Base-by-base conservation (phyloP, 257 asterid species). In the Pogostemon cablin region DNA sequence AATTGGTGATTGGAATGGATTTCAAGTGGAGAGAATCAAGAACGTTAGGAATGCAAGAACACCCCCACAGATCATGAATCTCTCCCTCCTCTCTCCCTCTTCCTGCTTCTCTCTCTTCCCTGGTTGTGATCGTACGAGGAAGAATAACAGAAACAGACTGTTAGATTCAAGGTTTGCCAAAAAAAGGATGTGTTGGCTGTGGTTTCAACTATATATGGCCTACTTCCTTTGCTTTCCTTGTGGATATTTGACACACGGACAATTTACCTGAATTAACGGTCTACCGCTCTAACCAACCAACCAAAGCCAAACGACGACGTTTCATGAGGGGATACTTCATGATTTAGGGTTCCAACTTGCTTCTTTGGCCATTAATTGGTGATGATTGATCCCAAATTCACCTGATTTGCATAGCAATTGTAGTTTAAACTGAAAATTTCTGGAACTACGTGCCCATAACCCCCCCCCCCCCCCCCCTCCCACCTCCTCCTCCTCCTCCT, bases 31-130 rank as follows among this genome's bases (percentile, higher is more conserved):
- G 74, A 72, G 65, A 67, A 79, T 76, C 59, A 75, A 60, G 72
- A 75, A 72, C 50, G 68, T 54, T 65, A 34, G 68, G 56, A 69
- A 71, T 66, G 79, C 54, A 49, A 3, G 41, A 53, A 67, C 72
- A 67, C 72, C 74, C 74, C 6, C 34, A 62, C 12, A 57, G 90
- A 90, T 88, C 95, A 86, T 81, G 95, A 82, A 62, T 59, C 63
- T 72, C 76, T 72, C 67, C 11, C 20, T 43, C 67, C 50, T 55
- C 87, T 79, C 71, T 79, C 85, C 59, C 67, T 40, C 75, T 20
- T 35, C 74, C 42, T 54, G 44, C 34, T 42, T 61, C 55, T 42
- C 61, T 78, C 55, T 63, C 43, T 52, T 77, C 25, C 58, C 39
- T 54, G 72, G 61, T 20, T 79, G 67, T 53, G 46, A 58, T 52